Conservation (phyloP, 2,329 filamentous ascomycete species). For the Pseudogymnoascus sp. region DNA sequence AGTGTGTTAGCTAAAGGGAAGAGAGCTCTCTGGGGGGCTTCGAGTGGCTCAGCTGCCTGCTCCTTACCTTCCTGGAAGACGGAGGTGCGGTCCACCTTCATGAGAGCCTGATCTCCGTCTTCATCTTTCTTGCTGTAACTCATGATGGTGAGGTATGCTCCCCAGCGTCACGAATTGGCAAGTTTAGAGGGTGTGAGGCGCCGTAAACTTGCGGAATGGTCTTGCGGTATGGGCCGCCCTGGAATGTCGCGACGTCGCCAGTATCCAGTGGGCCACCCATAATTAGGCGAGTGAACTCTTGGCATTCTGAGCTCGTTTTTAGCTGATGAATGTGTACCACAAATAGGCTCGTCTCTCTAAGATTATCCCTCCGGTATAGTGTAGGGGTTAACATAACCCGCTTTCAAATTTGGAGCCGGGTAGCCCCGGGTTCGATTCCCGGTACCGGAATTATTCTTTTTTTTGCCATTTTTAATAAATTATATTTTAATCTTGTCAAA, state of each 20-base stretch:
- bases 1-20: conserved; percentile 28
- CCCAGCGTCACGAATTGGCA: conserved; percentile 29
- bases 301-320: background rate
- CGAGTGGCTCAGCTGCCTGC: conserved; percentile 17
- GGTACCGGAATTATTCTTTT: conserved; percentile 12
- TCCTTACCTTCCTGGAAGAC: conserved; percentile 92
- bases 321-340: background rate
- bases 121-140: conserved; percentile 99
- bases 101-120: conserved; percentile 85
- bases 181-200: background rate
- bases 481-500: background rate
- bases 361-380: conserved; percentile 12
- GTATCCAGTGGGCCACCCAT: background rate
- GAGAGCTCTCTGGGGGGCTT: conserved; percentile 17
- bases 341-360: background rate
- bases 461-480: background rate
- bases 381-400: conserved; percentile 14
- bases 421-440: conserved; percentile 14
- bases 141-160: conserved; percentile 47
- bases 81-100: conserved; percentile 95
- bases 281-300: background rate
- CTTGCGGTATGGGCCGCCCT: background rate
- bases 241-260: conserved; percentile 2
- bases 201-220: background rate
- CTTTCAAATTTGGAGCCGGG: conserved; percentile 12